Conservation (phyloP, 257 asterid species). For the Plantago major region DNA sequence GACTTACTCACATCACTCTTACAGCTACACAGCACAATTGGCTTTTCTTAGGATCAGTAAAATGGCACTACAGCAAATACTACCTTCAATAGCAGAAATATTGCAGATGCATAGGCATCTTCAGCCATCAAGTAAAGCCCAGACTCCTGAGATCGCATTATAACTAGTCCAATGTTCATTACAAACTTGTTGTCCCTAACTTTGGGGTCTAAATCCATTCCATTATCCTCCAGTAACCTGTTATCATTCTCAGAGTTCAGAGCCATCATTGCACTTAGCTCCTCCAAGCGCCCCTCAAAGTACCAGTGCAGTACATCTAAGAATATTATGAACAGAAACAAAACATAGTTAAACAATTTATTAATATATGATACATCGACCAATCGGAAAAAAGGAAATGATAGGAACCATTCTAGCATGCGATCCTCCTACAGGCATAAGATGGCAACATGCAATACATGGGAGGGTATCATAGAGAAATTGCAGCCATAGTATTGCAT, state of each 20-base stretch:
- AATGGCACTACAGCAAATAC: slow-evolving; percentile 2
- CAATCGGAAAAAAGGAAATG: neutral
- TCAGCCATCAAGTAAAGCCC: slow-evolving; percentile 94
- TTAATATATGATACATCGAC: neutral
- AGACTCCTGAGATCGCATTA: slow-evolving; percentile 80
- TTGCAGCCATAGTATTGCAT: too few relatives aligned
- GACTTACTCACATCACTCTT: slow-evolving; percentile 13
- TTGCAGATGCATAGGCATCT: slow-evolving; percentile 98
- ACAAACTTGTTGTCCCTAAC: slow-evolving; percentile 54
- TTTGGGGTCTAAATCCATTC: slow-evolving; percentile 54
- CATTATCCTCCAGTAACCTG: slow-evolving; percentile 42
- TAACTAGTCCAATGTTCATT: slow-evolving; percentile 76
- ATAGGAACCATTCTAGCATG: neutral
- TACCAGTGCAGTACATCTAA: slow-evolving; percentile 85
- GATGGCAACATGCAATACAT: too few relatives aligned
- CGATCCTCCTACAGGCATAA: neutral
- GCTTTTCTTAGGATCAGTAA: slow-evolving; percentile 12
- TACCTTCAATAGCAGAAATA: slow-evolving; percentile 78
- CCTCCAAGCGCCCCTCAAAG: slow-evolving; percentile 81
- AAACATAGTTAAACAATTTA: neutral
- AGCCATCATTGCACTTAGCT: slow-evolving; percentile 64
- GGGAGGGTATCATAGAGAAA: too few relatives aligned
- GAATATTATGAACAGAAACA: slow-evolving; percentile 25
- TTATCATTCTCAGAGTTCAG: slow-evolving; percentile 44
- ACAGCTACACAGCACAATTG: slow-evolving; percentile 3